Evolutionary conservation across 768 basidiomycete species (phyloP), one percentile per base, ranked within the genome.

Genomic region (Russula compacta): DNA sequence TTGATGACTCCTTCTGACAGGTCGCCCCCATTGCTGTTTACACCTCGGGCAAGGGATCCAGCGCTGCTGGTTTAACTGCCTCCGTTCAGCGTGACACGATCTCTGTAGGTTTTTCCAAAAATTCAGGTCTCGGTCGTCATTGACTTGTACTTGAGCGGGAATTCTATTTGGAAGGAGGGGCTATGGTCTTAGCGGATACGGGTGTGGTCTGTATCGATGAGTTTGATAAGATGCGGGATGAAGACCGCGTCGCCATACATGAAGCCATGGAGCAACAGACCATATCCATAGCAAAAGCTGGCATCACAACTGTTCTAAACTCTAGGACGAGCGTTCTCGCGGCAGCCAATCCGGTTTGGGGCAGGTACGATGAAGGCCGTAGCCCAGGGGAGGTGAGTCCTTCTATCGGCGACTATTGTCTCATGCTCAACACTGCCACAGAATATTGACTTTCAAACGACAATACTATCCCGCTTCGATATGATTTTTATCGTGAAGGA

Each of bases 201-300:
- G 97, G 97, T 33, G 95, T 99, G 14, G 97, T 98, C 42, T 98
- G 97, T 70, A 99, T 99, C 69, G 97, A 99, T 68, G 97, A 99
- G 72, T 99, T 99, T 68, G 97, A 99, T 76, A 99, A 99, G 78
- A 99, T 99, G 97, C 81, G 95, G 42, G 97, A 99, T 67, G 95
- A 98, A 73, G 97, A 99, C 72, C 85, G 97, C 58, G 97, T 98
- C 5, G 97, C 97, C 0, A 98, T 98, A 61, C 97, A 98, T 73
- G 97, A 98, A 76, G 97, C 95, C 14, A 99, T 99, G 97, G 97
- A 99, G 69, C 97, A 99, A 70, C 95, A 98, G 70, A 99, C 97
- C 0, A 98, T 99, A 67, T 98, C 97, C 2, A 98, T 99, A 65
- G 95, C 95, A 17, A 98, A 99, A 72, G 97, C 97, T 4, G 97